Evolutionary conservation across 352 stramenopile species (phyloP).

Genomic region (Blastocystis sp.): DNA sequence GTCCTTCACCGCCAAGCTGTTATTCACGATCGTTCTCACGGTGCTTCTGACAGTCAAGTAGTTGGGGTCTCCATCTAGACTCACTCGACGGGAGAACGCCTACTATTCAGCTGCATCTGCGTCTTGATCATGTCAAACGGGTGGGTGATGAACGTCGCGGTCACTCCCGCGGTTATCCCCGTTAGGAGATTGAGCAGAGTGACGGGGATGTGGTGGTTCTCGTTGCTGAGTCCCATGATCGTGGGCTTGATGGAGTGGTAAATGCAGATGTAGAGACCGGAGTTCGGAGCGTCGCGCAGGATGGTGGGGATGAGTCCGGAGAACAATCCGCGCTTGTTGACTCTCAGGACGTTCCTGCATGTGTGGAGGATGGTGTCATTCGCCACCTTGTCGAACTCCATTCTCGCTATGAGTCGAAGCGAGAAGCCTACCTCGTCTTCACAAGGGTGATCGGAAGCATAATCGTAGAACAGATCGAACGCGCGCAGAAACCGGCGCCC

Average conservation of each 20-base stretch:
- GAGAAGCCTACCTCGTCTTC: conserved; percentile 28
- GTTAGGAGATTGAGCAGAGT: conserved; percentile 25
- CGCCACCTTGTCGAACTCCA: conserved; percentile 38
- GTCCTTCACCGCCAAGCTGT: neutral
- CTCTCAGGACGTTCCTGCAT: conserved; percentile 17
- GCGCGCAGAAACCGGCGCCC: neutral
- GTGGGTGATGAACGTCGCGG: conserved; percentile 10
- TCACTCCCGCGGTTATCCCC: conserved; percentile 16
- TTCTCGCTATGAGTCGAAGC: neutral
- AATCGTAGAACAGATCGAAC: conserved; percentile 19
- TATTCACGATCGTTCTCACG: conserved; percentile 1
- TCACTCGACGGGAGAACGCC: neutral
- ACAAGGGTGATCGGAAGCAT: conserved; percentile 53
- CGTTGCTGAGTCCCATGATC: neutral
- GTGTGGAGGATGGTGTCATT: conserved; percentile 47
- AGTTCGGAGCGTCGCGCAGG: conserved; percentile 37
- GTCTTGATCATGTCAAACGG: conserved; percentile 55
- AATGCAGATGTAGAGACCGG: conserved; percentile 39
- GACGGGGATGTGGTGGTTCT: neutral
- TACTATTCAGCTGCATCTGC: conserved; percentile 48
- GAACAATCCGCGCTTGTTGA: conserved; percentile 13
- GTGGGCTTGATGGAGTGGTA: conserved; percentile 52
- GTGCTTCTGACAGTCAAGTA: conserved; percentile 34
- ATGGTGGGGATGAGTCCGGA: conserved; percentile 38
- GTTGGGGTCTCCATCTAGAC: conserved; percentile 20